phyloP scores from a whole-genome alignment of 1,284 basidiomycete genomes.

The Trichosporon sp. region DNA sequence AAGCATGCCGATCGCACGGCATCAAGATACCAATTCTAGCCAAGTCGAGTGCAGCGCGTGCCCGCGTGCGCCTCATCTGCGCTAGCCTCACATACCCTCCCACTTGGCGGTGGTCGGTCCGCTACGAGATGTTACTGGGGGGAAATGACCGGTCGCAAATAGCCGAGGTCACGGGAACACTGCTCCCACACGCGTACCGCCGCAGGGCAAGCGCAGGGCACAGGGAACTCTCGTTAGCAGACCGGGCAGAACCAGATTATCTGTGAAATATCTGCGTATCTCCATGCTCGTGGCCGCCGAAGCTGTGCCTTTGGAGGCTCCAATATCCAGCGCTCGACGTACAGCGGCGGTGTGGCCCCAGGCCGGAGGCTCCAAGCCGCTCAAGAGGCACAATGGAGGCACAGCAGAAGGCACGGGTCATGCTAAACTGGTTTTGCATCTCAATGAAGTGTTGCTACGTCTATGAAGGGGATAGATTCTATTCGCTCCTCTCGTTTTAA shows the following conservation, averaged over 20 bases:
- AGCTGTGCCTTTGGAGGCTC: neutral
- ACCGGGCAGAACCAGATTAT: neutral
- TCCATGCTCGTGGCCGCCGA: neutral
- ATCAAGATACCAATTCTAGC: constrained; percentile 2
- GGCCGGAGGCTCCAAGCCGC: neutral
- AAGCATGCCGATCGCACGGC: constrained; percentile 6
- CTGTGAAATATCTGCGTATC: neutral
- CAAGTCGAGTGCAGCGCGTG: neutral
- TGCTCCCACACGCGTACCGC: neutral
- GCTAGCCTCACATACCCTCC: too few relatives aligned
- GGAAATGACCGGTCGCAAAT: constrained; percentile 19
- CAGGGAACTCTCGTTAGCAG: too few relatives aligned
- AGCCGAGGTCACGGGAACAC: constrained; percentile 19
- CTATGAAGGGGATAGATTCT: neutral
- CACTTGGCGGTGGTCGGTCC: neutral
- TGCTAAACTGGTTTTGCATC: neutral
- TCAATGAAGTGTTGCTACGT: neutral
- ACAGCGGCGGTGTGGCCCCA: neutral
- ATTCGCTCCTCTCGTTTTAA: neutral
- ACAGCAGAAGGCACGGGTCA: neutral
- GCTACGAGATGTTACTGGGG: neutral
- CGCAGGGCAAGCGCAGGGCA: neutral
- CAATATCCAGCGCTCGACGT: neutral
- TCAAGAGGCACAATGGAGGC: neutral
- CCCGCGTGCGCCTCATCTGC: too few relatives aligned